Conservation (phyloP, 306 rosid genomes). For the Dalbergia cochinchinensis region DNA sequence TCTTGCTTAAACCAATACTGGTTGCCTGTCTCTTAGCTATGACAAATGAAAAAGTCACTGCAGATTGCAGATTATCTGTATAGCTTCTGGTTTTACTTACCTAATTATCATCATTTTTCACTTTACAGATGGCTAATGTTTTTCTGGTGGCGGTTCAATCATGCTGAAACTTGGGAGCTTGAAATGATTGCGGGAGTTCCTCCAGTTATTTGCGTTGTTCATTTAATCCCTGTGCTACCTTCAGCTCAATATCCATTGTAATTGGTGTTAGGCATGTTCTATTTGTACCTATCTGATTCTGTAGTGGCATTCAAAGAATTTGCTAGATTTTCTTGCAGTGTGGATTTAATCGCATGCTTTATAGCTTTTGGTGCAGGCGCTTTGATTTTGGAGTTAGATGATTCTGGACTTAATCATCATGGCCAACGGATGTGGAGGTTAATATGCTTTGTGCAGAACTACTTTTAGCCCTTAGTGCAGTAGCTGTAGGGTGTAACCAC, state of each 20-base stretch:
- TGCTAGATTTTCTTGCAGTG: constrained; percentile 1
- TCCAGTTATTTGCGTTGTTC: constrained; percentile 32
- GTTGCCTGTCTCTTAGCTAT: constrained; percentile 13
- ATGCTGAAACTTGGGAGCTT: constrained; percentile 41
- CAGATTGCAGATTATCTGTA: neutral
- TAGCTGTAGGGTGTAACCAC: neutral
- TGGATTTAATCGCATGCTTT: constrained; percentile 29
- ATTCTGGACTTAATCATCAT: constrained; percentile 20
- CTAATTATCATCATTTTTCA: constrained; percentile 26
- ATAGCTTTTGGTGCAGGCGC: neutral
- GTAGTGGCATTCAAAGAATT: constrained; percentile 35
- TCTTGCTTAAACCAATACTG: constrained; percentile 7
- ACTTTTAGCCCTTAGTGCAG: neutral
- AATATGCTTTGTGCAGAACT: neutral
- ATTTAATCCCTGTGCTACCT: constrained; percentile 40
- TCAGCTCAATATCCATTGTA: constrained; percentile 37
- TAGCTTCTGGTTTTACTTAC: constrained; percentile 7
- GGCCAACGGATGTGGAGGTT: neutral
- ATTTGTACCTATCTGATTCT: constrained; percentile 5
- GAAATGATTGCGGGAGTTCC: constrained; percentile 45
- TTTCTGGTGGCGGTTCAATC: constrained; percentile 30
- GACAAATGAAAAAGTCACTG: neutral
- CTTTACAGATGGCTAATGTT: constrained; percentile 49
- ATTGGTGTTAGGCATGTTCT: constrained; percentile 37
- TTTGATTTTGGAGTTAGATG: constrained; percentile 1